Conservation (phyloP, 83 land plant genomes). For the Isoetes engelmannii region DNA sequence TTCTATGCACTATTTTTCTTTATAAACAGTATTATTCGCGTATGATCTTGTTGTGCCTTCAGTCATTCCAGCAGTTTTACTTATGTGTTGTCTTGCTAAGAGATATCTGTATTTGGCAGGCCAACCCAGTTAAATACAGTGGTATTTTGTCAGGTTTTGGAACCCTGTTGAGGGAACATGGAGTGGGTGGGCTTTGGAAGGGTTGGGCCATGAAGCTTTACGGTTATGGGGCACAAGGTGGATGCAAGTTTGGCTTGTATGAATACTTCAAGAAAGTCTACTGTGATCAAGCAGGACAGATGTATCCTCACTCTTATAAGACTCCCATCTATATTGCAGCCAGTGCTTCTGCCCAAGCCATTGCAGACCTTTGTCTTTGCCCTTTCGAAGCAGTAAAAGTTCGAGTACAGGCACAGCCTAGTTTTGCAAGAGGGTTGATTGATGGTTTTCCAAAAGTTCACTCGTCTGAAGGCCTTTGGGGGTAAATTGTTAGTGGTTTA, state of each 20-base stretch:
- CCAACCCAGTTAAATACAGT: constrained; percentile 68
- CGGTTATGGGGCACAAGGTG: constrained; percentile 92
- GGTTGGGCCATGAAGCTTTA: constrained; percentile 86
- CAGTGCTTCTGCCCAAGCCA: constrained; percentile 64
- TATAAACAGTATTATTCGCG: background rate
- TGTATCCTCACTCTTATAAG: constrained; percentile 28
- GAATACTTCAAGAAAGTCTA: constrained; percentile 83
- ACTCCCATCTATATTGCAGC: constrained; percentile 59
- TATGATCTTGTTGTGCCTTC: background rate
- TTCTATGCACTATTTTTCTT: background rate
- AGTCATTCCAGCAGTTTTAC: background rate
- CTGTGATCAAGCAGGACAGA: constrained; percentile 36
- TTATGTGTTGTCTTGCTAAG: constrained; percentile 2
- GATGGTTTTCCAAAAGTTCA: constrained; percentile 91
- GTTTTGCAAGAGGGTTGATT: constrained; percentile 74
- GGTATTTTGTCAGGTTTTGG: constrained; percentile 59
- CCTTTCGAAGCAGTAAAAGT: constrained; percentile 95
- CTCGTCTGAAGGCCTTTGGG: constrained; percentile 55
- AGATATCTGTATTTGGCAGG: constrained; percentile 34
- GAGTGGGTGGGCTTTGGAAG: constrained; percentile 80
- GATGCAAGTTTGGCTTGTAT: constrained; percentile 82
- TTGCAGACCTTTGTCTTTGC: constrained; percentile 81
- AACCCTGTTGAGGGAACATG: constrained; percentile 60
- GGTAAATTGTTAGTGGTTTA: constrained; percentile 34
- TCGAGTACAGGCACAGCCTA: constrained; percentile 68